Evolutionary conservation across 768 basidiomycete species (phyloP).

Genomic region (Boletus rufocinnamomeus): DNA sequence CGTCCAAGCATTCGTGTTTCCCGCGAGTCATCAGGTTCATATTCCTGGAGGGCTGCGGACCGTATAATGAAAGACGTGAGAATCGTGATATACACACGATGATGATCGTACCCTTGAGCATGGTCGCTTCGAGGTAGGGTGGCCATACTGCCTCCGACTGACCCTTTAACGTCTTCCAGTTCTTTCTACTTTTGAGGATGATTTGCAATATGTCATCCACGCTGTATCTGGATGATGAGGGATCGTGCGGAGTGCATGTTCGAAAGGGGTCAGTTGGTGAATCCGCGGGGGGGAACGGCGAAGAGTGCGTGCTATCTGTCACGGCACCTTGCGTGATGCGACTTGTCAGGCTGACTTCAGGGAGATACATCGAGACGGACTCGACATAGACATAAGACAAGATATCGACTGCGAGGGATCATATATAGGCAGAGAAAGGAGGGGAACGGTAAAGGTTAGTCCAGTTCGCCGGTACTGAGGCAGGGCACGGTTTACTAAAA

Average conservation of each 20-base stretch:
- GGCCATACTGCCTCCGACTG: slow-evolving; percentile 76
- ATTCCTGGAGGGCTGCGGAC: slow-evolving; percentile 63
- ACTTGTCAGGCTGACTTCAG: slow-evolving; percentile 5
- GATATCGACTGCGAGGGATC: slow-evolving; percentile 4
- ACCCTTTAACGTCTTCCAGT: slow-evolving; percentile 73
- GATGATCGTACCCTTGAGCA: slow-evolving; percentile 62
- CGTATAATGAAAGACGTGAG: slow-evolving; percentile 24
- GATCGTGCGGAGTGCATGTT: slow-evolving; percentile 17
- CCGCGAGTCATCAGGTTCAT: slow-evolving; percentile 70
- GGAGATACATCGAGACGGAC: slow-evolving; percentile 19
- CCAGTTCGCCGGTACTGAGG: slow-evolving; percentile 24
- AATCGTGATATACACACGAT: slow-evolving; percentile 13
- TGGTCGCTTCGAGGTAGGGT: slow-evolving; percentile 72
- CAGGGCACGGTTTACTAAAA: slow-evolving; percentile 18
- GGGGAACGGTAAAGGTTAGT: slow-evolving; percentile 22
- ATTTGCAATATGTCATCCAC: slow-evolving; percentile 60
- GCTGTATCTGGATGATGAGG: slow-evolving; percentile 21
- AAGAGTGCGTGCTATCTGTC: slow-evolving; percentile 1
- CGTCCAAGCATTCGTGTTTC: slow-evolving; percentile 73
- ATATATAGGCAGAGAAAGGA: slow-evolving; percentile 29
- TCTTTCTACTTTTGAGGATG: slow-evolving; percentile 68
- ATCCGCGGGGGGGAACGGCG: slow-evolving; percentile 3
- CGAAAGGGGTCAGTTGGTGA: slow-evolving; percentile 1
- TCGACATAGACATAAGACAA: slow-evolving; percentile 7
- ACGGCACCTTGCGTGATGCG: slow-evolving; percentile 5